These are phyloP conservation scores for Phoenix roebelenii DNA, from an alignment of 176 grass and related monocot genomes.

Conservation along the genomic window DNA sequence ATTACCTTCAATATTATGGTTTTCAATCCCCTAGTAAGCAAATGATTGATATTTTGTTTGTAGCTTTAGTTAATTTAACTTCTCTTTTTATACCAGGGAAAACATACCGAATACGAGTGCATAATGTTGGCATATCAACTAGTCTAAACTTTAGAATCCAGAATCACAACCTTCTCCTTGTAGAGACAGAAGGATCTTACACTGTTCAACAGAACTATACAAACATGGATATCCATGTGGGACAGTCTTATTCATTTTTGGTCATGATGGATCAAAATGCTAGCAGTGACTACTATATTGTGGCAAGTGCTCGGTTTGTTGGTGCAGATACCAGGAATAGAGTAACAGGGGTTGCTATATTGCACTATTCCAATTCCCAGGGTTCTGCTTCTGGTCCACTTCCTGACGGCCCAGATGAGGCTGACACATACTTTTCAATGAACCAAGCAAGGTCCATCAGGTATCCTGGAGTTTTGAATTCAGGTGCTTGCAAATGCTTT, in stretches of 20 bases:
- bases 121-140: slow-evolving; percentile 74
- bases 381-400: slow-evolving; percentile 61
- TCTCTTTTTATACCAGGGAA: slow-evolving; percentile 37
- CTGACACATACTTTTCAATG: slow-evolving; percentile 71
- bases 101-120: slow-evolving; percentile 78
- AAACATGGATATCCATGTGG: slow-evolving; percentile 94
- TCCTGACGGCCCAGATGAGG: slow-evolving; percentile 67
- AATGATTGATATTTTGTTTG: too few relatives aligned
- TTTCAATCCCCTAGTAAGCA: too few relatives aligned
- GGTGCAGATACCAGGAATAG: slow-evolving; percentile 31
- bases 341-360: slow-evolving; percentile 59
- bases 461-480: slow-evolving; percentile 14
- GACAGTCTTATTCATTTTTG: slow-evolving; percentile 81
- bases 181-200: slow-evolving; percentile 91
- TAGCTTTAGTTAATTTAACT: too few relatives aligned
- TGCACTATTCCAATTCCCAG: slow-evolving; percentile 88
- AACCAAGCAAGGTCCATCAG: slow-evolving; percentile 97
- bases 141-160: slow-evolving; percentile 95
- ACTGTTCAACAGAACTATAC: slow-evolving; percentile 87
- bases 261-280: slow-evolving; percentile 94
- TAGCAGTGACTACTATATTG: slow-evolving; percentile 69
- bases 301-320: slow-evolving; percentile 63
- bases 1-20: too few relatives aligned
- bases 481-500: neutral
- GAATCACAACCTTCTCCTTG: slow-evolving; percentile 64